Percentiles rank a stretch among this genome's conserved stretches.
Conservation (phyloP, 208 protist species). For the Polymyxa betae region DNA sequence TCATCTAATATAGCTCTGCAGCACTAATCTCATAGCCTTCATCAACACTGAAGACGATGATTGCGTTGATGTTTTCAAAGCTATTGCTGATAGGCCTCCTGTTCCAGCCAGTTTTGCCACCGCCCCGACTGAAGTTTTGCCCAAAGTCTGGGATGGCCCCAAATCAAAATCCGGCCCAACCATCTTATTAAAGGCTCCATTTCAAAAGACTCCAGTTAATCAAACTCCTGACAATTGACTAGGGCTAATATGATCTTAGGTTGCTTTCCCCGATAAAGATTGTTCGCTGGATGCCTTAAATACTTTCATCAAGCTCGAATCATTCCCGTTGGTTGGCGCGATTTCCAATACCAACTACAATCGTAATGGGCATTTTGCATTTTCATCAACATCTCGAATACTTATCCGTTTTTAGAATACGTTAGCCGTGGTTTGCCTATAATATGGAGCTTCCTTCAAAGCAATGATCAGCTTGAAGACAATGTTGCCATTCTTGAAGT, state of each 20-base stretch:
- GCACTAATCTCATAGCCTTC: not conserved
- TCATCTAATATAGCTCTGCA: not conserved
- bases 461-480: constrained; percentile 4
- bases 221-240: not conserved
- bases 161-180: not conserved
- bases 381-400: not conserved
- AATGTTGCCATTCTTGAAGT: constrained; percentile 47
- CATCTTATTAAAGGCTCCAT: not conserved
- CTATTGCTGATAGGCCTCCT: not conserved
- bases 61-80: not conserved
- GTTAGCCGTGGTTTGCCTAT: constrained; percentile 11
- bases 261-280: not conserved
- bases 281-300: not conserved
- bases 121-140: not conserved
- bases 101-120: not conserved
- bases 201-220: not conserved
- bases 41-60: not conserved
- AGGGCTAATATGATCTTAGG: not conserved
- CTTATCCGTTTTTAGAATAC: not conserved
- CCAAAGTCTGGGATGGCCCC: not conserved
- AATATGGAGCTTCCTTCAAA: constrained; percentile 20
- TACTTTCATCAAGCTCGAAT: constrained; percentile 27
- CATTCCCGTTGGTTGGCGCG: not conserved
- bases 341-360: constrained; percentile 25
- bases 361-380: not conserved